These are phyloP conservation scores for Setaria viridis DNA, from an alignment of 202 grass and related monocot species.

Conservation along the genomic window DNA sequence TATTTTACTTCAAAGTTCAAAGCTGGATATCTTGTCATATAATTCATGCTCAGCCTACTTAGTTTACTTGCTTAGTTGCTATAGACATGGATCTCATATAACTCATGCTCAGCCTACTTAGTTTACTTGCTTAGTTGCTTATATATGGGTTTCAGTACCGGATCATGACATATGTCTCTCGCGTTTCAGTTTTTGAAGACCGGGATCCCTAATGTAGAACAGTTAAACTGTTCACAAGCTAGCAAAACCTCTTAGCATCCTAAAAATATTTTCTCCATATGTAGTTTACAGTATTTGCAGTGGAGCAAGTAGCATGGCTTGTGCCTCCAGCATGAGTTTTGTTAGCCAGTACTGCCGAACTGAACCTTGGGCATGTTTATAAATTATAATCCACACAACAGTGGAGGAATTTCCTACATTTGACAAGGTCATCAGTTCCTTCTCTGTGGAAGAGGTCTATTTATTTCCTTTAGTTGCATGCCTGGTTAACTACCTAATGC, in stretches of 20 bases:
- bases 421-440: too few relatives aligned
- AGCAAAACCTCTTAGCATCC: neutral
- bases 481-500: too few relatives aligned
- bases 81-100: neutral
- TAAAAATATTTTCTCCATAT: neutral
- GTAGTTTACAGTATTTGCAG: constrained; percentile 9
- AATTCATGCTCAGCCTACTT: neutral
- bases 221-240: neutral
- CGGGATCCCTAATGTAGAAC: neutral
- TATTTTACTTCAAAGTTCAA: neutral
- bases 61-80: neutral
- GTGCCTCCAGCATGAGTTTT: too few relatives aligned
- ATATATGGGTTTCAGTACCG: neutral
- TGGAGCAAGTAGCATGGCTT: too few relatives aligned
- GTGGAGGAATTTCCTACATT: too few relatives aligned
- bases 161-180: neutral
- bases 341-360: too few relatives aligned
- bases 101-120: too few relatives aligned
- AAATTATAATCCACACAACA: too few relatives aligned
- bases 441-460: too few relatives aligned
- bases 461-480: too few relatives aligned
- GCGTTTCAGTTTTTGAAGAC: neutral
- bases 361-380: too few relatives aligned
- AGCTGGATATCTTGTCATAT: neutral
- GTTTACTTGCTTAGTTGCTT: too few relatives aligned